These are phyloP conservation scores for Podaxis sp. DNA, from an alignment of 768 basidiomycete species.

Conservation along the genomic window DNA sequence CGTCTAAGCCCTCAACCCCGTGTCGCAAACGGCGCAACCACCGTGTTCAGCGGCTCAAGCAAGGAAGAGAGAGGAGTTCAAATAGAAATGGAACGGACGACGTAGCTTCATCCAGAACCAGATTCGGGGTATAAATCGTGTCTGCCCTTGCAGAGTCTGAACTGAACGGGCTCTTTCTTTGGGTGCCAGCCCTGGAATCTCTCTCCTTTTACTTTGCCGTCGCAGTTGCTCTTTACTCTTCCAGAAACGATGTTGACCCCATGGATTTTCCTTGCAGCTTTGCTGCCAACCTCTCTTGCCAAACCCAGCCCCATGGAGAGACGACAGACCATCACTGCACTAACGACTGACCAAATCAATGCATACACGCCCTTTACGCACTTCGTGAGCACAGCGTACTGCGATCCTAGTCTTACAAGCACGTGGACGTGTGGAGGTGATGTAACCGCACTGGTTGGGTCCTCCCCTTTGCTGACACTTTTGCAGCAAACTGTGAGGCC, in stretches of 20 bases:
- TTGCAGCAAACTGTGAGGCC: conserved; percentile 1
- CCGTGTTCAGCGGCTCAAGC: background rate
- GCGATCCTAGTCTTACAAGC: conserved; percentile 33
- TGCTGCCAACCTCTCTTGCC: background rate
- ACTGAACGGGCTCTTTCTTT: background rate
- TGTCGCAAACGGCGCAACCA: background rate
- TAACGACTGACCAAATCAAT: conserved; percentile 34
- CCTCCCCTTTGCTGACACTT: background rate
- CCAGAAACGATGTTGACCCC: background rate
- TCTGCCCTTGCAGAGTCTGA: background rate
- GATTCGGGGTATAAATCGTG: background rate
- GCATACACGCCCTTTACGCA: conserved; percentile 40
- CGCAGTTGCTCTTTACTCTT: background rate
- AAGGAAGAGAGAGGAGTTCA: background rate
- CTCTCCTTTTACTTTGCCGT: background rate
- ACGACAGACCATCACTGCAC: conserved; percentile 25
- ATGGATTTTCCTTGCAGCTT: background rate
- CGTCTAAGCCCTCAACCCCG: background rate
- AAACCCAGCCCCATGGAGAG: background rate
- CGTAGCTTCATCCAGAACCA: background rate
- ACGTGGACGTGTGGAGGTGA: conserved; percentile 55
- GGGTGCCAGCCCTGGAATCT: background rate
- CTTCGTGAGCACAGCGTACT: conserved; percentile 48
- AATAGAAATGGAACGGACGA: background rate
- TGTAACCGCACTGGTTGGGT: background rate